phyloP scores from a whole-genome alignment of 495 filamentous ascomycete species.

The Penicillium crystallinum region DNA sequence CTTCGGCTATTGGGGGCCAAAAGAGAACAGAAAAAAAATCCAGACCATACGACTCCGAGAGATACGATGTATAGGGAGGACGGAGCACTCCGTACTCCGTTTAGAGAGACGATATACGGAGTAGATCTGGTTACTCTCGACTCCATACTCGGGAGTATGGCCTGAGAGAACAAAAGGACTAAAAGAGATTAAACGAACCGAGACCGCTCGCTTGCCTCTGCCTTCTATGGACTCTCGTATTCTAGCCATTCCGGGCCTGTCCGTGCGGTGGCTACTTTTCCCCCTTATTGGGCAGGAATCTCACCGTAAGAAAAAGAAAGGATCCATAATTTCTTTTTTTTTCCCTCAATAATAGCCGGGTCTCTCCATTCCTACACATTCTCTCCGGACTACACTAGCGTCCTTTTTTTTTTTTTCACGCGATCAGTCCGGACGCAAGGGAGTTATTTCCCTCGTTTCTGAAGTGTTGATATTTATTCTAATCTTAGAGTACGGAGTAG shows the following conservation, averaged over 20 bases:
- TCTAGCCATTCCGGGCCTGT: constrained; percentile 19
- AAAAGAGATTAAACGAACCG: constrained; percentile 14
- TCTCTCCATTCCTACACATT: constrained; percentile 2
- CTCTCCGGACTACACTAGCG: constrained; percentile 12
- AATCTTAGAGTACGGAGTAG: too few relatives aligned
- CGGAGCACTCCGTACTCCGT: neutral
- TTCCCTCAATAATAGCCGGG: constrained; percentile 1
- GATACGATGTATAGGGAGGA: neutral
- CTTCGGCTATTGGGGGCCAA: constrained; percentile 10
- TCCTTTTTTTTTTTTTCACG: constrained; percentile 5
- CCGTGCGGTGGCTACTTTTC: constrained; percentile 11
- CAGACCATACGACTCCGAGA: neutral
- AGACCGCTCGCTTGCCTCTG: constrained; percentile 22
- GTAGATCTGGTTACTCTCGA: too few relatives aligned
- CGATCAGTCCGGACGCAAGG: constrained; percentile 13
- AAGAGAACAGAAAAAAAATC: neutral
- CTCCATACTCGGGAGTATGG: too few relatives aligned
- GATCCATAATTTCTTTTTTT: constrained; percentile 2
- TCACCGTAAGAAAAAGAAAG: constrained; percentile 3
- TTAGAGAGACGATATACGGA: too few relatives aligned
- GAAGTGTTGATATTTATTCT: too few relatives aligned
- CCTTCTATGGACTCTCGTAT: constrained; percentile 20
- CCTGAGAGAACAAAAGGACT: neutral
- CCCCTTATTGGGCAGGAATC: constrained; percentile 16
- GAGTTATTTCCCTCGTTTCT: neutral